phyloP scores from a whole-genome alignment of 768 basidiomycete species.

The Cystobasidium tubakii region DNA sequence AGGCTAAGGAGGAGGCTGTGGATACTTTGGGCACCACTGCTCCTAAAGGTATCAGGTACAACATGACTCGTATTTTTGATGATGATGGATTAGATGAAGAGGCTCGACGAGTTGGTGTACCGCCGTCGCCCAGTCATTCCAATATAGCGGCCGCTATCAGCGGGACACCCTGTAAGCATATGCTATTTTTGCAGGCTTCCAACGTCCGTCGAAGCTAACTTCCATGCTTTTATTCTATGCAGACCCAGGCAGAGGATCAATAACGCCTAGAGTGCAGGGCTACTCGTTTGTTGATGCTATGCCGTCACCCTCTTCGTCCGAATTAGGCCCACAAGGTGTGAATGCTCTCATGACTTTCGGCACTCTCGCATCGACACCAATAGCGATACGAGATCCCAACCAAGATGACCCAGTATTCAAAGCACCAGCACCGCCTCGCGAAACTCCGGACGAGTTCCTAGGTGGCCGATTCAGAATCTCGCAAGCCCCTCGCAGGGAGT shows the following conservation, averaged over 20 bases:
- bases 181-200: neutral
- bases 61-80: slow-evolving; percentile 67
- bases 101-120: slow-evolving; percentile 1
- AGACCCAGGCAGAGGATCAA: slow-evolving; percentile 44
- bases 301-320: slow-evolving; percentile 77
- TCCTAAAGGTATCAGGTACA: slow-evolving; percentile 66
- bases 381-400: slow-evolving; percentile 65
- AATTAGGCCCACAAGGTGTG: slow-evolving; percentile 72
- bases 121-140: slow-evolving; percentile 84
- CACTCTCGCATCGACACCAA: slow-evolving; percentile 81
- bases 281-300: slow-evolving; percentile 76
- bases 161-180: slow-evolving; percentile 74
- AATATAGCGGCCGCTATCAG: slow-evolving; percentile 85
- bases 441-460: slow-evolving; percentile 49
- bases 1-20: slow-evolving; percentile 39
- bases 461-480: slow-evolving; percentile 70
- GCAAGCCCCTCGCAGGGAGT: slow-evolving; percentile 70
- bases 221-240: slow-evolving; percentile 40
- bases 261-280: slow-evolving; percentile 51
- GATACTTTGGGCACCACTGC: slow-evolving; percentile 48
- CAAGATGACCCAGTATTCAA: slow-evolving; percentile 43
- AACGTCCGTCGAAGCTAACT: too few species aligned
- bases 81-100: slow-evolving; percentile 57
- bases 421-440: slow-evolving; percentile 5
- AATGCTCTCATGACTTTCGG: slow-evolving; percentile 98